These are phyloP conservation scores for Epichloe aotearoae DNA, from an alignment of 2,329 filamentous ascomycete species.

Conservation along the genomic window DNA sequence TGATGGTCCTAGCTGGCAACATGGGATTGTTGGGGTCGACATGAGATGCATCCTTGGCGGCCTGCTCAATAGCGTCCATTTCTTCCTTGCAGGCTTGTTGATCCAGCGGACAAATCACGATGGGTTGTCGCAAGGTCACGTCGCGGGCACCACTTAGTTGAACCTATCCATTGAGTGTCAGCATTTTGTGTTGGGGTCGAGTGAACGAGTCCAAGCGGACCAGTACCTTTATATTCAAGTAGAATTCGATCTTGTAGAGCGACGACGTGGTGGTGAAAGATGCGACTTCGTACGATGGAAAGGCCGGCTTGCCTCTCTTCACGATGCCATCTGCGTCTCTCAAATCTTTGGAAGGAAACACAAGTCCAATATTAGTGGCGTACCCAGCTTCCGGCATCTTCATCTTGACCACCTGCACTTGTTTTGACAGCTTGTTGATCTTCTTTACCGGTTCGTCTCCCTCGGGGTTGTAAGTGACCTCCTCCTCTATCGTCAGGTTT, in stretches of 20 bases:
- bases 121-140: conserved; percentile 78
- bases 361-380: conserved; percentile 79
- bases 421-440: conserved; percentile 73
- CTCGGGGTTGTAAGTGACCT: conserved; percentile 97
- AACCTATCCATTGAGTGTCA: conserved; percentile 41
- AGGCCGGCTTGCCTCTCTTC: conserved; percentile 70
- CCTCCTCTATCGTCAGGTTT: conserved; percentile 86
- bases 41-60: conserved; percentile 80
- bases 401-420: conserved; percentile 66
- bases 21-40: conserved; percentile 83
- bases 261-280: conserved; percentile 91
- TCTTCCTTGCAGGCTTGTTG: conserved; percentile 94
- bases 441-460: conserved; percentile 90
- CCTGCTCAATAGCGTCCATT: conserved; percentile 96
- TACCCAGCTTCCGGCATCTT: conserved; percentile 87
- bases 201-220: neutral
- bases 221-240: conserved; percentile 75
- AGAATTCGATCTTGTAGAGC: conserved; percentile 98
- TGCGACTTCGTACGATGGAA: conserved; percentile 75
- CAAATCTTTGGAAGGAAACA: conserved; percentile 82
- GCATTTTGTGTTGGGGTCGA: conserved; percentile 8
- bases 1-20: conserved; percentile 74
- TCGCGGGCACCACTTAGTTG: conserved; percentile 79
- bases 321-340: conserved; percentile 80
- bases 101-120: conserved; percentile 91